Evolutionary conservation across 1,139 yeast species (phyloP).

Genomic region (Geotrichum aggregatum): DNA sequence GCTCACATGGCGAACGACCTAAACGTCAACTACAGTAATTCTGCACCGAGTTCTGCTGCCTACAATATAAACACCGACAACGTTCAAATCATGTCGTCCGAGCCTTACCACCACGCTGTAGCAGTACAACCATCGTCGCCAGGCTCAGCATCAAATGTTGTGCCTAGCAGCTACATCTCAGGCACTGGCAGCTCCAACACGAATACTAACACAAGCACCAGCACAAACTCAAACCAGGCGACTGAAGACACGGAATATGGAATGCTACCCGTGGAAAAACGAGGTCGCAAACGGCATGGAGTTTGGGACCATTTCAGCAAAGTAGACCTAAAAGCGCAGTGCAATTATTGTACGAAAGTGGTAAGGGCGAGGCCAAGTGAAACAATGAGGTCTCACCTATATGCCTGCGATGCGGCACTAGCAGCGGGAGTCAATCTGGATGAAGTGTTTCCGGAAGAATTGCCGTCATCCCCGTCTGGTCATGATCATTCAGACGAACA

Average conservation of each 20-base stretch:
- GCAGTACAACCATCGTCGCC: too few relatives aligned
- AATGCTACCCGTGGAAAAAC: background rate
- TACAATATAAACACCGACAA: too few relatives aligned
- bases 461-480: background rate
- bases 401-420: background rate
- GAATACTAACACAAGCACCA: too few relatives aligned
- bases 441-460: background rate
- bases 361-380: constrained; percentile 13
- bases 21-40: too few relatives aligned
- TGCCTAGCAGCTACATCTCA: background rate
- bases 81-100: too few relatives aligned
- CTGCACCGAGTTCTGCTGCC: too few relatives aligned
- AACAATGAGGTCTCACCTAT: constrained; percentile 11
- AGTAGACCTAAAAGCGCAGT: constrained; percentile 14
- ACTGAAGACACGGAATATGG: background rate
- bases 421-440: background rate
- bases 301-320: constrained; percentile 12
- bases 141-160: too few relatives aligned
- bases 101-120: too few relatives aligned
- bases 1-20: too few relatives aligned
- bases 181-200: too few relatives aligned
- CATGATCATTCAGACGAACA: background rate
- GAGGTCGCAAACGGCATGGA: constrained; percentile 13
- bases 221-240: too few relatives aligned
- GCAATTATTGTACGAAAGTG: constrained; percentile 10